Conservation (phyloP, 2,329 filamentous ascomycete genomes). For the Epichloe hybrida region DNA sequence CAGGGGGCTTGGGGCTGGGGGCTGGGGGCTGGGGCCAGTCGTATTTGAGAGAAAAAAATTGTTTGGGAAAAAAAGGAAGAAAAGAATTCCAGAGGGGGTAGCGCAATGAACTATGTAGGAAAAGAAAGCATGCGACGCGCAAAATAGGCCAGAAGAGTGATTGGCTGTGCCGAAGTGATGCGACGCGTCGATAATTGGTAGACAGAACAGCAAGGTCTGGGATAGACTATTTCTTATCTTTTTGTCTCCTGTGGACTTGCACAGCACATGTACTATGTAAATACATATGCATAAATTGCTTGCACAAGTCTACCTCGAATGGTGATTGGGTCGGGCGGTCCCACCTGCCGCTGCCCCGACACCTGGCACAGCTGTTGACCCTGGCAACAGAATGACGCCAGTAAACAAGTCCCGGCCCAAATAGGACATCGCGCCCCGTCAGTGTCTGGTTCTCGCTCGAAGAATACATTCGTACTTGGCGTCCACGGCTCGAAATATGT, state of each 20-base stretch:
- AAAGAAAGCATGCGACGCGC: background rate
- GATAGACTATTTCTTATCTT: too few relatives aligned
- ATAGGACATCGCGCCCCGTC: background rate
- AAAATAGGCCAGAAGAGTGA: background rate
- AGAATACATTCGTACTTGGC: background rate
- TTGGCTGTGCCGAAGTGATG: background rate
- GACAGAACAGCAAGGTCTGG: too few relatives aligned
- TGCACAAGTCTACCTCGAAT: background rate
- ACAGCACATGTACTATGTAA: background rate
- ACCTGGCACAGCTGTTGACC: conserved; percentile 11
- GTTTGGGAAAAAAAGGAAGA: background rate
- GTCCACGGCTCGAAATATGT: conserved; percentile 16
- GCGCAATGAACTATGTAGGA: background rate
- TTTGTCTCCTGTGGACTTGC: too few relatives aligned
- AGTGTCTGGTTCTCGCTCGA: background rate
- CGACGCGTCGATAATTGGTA: background rate
- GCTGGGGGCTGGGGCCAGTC: too few relatives aligned
- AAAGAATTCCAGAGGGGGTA: background rate
- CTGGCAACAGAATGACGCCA: conserved; percentile 20
- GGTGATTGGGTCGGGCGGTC: background rate
- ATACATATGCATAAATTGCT: background rate
- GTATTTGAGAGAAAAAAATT: background rate
- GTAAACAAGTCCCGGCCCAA: conserved; percentile 20
- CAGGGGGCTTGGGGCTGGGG: too few relatives aligned
- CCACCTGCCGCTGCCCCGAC: background rate